These are phyloP conservation scores for Sarocladium strictum DNA, from an alignment of 2,329 filamentous ascomycete species.

Conservation along the genomic window DNA sequence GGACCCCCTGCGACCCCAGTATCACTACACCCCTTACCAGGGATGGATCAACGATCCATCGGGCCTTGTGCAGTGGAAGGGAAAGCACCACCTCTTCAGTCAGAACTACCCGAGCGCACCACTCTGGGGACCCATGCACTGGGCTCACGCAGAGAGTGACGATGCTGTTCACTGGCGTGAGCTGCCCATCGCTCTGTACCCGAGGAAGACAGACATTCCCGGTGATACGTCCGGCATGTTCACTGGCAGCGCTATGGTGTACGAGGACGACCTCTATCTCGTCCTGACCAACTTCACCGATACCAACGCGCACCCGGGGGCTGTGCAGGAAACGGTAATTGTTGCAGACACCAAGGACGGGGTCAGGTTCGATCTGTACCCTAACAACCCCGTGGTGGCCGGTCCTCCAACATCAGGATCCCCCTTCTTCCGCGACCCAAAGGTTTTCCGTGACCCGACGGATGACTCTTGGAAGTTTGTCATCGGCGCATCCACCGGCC, in stretches of 20 bases:
- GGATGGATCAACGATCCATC: slow-evolving; percentile 24
- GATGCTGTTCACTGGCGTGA: slow-evolving; percentile 21
- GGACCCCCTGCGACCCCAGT: slow-evolving; percentile 21
- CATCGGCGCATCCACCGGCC: slow-evolving; percentile 15
- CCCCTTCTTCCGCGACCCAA: slow-evolving; percentile 19
- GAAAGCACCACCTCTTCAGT: slow-evolving; percentile 21
- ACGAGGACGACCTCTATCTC: slow-evolving; percentile 16
- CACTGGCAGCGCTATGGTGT: slow-evolving; percentile 18
- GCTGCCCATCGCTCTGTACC: slow-evolving; percentile 17
- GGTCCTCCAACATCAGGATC: slow-evolving; percentile 14
- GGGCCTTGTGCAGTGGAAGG: slow-evolving; percentile 18
- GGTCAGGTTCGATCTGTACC: slow-evolving; percentile 14
- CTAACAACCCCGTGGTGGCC: slow-evolving; percentile 15
- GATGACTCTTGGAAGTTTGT: slow-evolving; percentile 20
- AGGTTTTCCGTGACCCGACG: slow-evolving; percentile 18
- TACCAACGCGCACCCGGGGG: slow-evolving; percentile 16
- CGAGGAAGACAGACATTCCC: slow-evolving; percentile 10
- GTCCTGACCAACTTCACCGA: slow-evolving; percentile 20
- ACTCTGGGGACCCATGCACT: slow-evolving; percentile 21
- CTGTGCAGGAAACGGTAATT: slow-evolving; percentile 16
- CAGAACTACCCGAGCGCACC: slow-evolving; percentile 19
- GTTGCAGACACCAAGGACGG: slow-evolving; percentile 18
- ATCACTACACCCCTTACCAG: slow-evolving; percentile 21
- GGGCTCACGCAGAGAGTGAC: slow-evolving; percentile 18
- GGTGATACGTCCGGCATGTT: slow-evolving; percentile 18